Base-by-base conservation (phyloP, 2,329 filamentous ascomycete species). In the Cercospora sp. region DNA sequence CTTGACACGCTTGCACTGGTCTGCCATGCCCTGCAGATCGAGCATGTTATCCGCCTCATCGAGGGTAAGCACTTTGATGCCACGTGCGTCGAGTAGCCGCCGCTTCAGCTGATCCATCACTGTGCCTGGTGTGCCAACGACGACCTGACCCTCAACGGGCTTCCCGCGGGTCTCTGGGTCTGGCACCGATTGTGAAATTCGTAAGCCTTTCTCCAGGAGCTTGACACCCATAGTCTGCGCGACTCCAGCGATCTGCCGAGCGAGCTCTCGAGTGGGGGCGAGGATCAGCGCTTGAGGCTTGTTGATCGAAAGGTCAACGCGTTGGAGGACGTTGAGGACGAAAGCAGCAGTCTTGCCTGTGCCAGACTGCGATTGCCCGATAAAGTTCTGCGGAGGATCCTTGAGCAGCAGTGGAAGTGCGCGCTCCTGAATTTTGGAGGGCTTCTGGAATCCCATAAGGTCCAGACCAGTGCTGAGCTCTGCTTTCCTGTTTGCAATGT, bases 11-110 rank as follows among this genome's bases (percentile, higher is more conserved):
- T 93, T 87, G 80, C 94, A 98, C 82, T 99, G 95, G 68, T 98
- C 95, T 63, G 95, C 95, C 65, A 99, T 85, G 62, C 95, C 94
- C 81, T 97, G 93, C 80, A 94, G 91, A 77, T 98, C 95, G 68
- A 99, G 84, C 95, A 99, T 99, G 82, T 97, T 98, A 82, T 99
- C 95, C 66, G 95, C 95, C 83, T 99, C 95, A 76, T 99, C 95
- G 63, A 99, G 86, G 65, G 97, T 94, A 69, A 99, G 86, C 8
- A 97, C 87, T 79, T 89, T 92, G 73, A 99, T 84, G 67, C 89
- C 82, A 18, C 86, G 87, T 0, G 88, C 81, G 73, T 97, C 88
- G 71, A 99, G 86, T 76, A 91, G 87, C 72, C 89, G 87, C 75
- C 90, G 89, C 76, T 90, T 90, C 75, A 97, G 90, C 75, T 95